phyloP scores from a whole-genome alignment of 1,139 yeast genomes.

The Saccharomyces pastorianus region DNA sequence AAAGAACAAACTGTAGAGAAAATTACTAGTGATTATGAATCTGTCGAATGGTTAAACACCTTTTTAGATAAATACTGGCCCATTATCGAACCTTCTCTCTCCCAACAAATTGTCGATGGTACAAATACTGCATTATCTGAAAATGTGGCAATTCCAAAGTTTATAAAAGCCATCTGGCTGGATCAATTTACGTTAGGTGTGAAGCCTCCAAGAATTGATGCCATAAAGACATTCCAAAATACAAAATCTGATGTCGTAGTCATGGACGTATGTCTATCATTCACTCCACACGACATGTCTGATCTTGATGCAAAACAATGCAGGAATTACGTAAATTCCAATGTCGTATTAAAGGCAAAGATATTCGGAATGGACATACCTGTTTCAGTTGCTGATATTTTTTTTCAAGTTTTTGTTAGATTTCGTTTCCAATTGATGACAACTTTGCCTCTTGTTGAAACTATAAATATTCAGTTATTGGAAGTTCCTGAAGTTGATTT shows the following conservation, averaged over 20 bases:
- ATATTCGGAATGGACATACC: slow-evolving; percentile 64
- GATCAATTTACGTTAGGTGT: slow-evolving; percentile 88
- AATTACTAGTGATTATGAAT: slow-evolving; percentile 81
- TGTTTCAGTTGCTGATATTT: slow-evolving; percentile 51
- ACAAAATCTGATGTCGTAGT: slow-evolving; percentile 88
- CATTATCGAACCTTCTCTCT: slow-evolving; percentile 79
- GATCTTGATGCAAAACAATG: slow-evolving; percentile 80
- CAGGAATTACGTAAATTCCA: slow-evolving; percentile 76
- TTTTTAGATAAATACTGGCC: slow-evolving; percentile 88
- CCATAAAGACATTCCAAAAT: slow-evolving; percentile 78
- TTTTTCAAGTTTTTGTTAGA: slow-evolving; percentile 62
- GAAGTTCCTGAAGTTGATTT: slow-evolving; percentile 87
- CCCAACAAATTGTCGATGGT: slow-evolving; percentile 77
- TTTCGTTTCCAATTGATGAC: slow-evolving; percentile 83
- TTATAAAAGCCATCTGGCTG: slow-evolving; percentile 73
- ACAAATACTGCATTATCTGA: slow-evolving; percentile 76
- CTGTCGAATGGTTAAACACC: slow-evolving; percentile 90
- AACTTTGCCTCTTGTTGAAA: slow-evolving; percentile 86
- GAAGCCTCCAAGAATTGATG: slow-evolving; percentile 88
- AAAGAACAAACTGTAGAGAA: slow-evolving; percentile 74
- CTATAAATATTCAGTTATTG: slow-evolving; percentile 73
- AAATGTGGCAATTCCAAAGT: slow-evolving; percentile 68
- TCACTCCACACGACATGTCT: slow-evolving; percentile 80
- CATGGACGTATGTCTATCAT: slow-evolving; percentile 90
- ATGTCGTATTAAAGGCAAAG: slow-evolving; percentile 56